Evolutionary conservation across 345 rosid species (phyloP).

Genomic region (Citrus sp.): DNA sequence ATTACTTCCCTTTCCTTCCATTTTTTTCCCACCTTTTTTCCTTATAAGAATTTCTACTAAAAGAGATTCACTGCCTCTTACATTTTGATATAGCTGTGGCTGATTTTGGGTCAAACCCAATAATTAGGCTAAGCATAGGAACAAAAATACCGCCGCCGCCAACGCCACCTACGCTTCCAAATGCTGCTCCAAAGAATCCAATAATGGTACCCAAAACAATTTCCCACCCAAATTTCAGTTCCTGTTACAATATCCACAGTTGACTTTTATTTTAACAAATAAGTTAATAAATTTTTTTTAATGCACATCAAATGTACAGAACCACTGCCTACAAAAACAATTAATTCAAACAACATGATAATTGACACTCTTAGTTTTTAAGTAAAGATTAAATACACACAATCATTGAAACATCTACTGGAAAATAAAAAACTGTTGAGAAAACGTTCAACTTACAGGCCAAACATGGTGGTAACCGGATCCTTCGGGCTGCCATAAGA

Average conservation of each 20-base stretch:
- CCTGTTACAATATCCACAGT: slow-evolving; percentile 31
- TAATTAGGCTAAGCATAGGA: slow-evolving; percentile 75
- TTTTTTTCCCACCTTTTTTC: neutral
- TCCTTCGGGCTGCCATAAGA: slow-evolving; percentile 46
- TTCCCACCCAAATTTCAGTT: slow-evolving; percentile 70
- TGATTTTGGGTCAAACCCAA: slow-evolving; percentile 85
- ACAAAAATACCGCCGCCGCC: slow-evolving; percentile 91
- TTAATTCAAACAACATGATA: neutral
- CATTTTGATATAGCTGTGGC: slow-evolving; percentile 85
- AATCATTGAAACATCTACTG: neutral
- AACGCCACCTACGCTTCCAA: slow-evolving; percentile 89
- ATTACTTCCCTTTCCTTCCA: neutral
- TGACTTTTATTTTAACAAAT: neutral
- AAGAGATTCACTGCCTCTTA: slow-evolving; percentile 23
- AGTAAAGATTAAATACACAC: neutral
- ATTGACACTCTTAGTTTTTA: neutral
- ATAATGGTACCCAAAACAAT: slow-evolving; percentile 54
- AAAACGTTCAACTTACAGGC: slow-evolving; percentile 48
- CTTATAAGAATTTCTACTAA: neutral
- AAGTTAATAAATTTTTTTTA: neutral
- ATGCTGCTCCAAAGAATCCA: slow-evolving; percentile 89
- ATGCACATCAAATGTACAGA: neutral
- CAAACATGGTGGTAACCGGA: slow-evolving; percentile 64
- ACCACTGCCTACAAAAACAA: neutral
- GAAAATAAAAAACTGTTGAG: neutral